Evolutionary conservation across 352 stramenopile species (phyloP), one percentile per base, ranked within the genome.

Genomic region (Globisporangium middletonii): DNA sequence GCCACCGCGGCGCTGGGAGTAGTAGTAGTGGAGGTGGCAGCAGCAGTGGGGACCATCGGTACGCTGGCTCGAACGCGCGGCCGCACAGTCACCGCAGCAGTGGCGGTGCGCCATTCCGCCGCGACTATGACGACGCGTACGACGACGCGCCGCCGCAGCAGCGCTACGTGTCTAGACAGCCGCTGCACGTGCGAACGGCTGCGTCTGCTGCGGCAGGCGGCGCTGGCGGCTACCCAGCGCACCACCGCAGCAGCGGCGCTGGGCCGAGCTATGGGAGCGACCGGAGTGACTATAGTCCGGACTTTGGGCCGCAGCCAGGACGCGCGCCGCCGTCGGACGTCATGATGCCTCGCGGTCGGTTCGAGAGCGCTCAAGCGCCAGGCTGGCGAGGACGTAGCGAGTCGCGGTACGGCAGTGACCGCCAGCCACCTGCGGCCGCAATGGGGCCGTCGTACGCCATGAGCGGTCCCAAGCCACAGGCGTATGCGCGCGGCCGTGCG

Each of bases 261-360:
- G 41, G 37, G 27, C 28, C 55, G 19, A 19, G 41, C 41, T 58
- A 57, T 57, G 45, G 33, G 13, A 33, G 49, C 9, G 50, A 62
- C 28, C 57, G 57, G 27, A 57, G 23, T 55, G 59, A 64, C 1
- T 59, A 55, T 54, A 50, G 46, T 45, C 41, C 41, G 33, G 59
- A 46, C 46, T 54, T 50, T 55, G 23, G 51, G 12, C 50, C 58
- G 7, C 58, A 57, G 19, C 50, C 49, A 26, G 50, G 6, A 38
- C 33, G 33, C 33, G 33, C 30, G 30, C 28, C 28, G 30, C 18
- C 28, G 30, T 54, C 28, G 30, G 49, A 54, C 33, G 11, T 38
- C 6, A 38, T 38, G 33, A 38, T 38, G 33, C 33, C 33, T 7
- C 33, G 49, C 49, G 16, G 30, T 19, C 30, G 49, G 28, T 45